Evolutionary conservation across 345 rosid species (phyloP), one percentile per base, ranked within the genome.

Genomic region (Streptanthus diversifolius): DNA sequence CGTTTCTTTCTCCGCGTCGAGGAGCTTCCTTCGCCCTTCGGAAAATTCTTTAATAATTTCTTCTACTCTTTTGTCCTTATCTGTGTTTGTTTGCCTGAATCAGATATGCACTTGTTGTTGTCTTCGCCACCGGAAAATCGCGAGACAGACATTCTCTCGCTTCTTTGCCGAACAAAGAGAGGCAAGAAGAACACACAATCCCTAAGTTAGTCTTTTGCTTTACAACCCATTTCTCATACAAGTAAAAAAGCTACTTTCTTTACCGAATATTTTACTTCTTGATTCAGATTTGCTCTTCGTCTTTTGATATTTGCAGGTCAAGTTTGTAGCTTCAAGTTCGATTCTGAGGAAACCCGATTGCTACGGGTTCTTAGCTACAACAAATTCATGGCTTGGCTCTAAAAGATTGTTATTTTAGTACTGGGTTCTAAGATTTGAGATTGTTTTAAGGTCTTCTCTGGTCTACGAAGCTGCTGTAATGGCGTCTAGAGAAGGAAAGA

Each of bases 401-500:
- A 58, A 40, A 41, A 43, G 53, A 36, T 58, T 35, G 72, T 15
- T 13, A 24, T 21, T 25, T 25, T 48, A 33, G 47, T 14, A n/a
- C 9, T 33, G 36, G 48, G 49, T 71, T 36, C 5, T 61, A 71
- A 51, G 37, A 17, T 29, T 71, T 51, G 51, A 32, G 62, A 17
- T 56, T 56, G 43, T 18, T 18, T 15, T 10, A 3, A 52, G 27
- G 12, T 32, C 22, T 14, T 22, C 25, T 47, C 7, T 30, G 54
- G 65, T 61, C 29, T 30, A 56, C 65, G 72, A 32, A 37, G 67
- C 29, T 69, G 53, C 14, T 37, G 35, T 32, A 35, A 92, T 92
- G 96, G 90, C 85, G 49, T 86, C 92, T 56, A 58, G 81, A 76
- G 88, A 86, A 55, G 87, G 86, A 76, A 74, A 59, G 73, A 82